Evolutionary conservation across 2,329 filamentous ascomycete genomes (phyloP).

Genomic region (Macrophomina tecta): DNA sequence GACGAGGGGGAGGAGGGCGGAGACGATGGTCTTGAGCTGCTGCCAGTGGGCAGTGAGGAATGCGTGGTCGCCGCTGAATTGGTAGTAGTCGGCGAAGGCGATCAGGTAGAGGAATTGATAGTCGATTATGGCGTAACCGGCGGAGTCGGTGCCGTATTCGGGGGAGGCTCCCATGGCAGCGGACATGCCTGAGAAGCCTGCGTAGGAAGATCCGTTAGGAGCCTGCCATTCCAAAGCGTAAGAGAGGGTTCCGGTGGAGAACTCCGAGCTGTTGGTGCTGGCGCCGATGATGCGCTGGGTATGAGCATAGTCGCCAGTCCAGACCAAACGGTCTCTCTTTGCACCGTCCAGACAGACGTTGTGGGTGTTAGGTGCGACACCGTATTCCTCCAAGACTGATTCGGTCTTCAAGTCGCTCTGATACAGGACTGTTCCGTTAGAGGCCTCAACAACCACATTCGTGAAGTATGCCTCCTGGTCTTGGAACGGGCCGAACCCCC

Average conservation of each 20-base stretch:
- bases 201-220: conserved; percentile 8
- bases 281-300: conserved; percentile 46
- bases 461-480: conserved; percentile 47
- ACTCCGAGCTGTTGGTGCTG: conserved; percentile 46
- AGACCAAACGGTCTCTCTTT: conserved; percentile 51
- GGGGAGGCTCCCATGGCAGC: conserved; percentile 28
- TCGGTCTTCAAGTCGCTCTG: conserved; percentile 37
- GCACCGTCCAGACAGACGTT: conserved; percentile 51
- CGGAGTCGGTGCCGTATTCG: conserved; percentile 20
- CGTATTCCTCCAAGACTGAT: conserved; percentile 46
- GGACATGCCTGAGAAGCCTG: conserved; percentile 31
- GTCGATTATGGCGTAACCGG: conserved; percentile 33
- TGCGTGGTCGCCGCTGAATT: conserved; percentile 32
- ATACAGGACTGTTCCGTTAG: conserved; percentile 43
- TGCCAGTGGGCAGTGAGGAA: conserved; percentile 35
- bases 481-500: conserved; percentile 51
- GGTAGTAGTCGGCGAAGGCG: conserved; percentile 38
- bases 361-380: conserved; percentile 40
- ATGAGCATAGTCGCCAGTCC: conserved; percentile 53
- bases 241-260: conserved; percentile 43
- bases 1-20: conserved; percentile 36
- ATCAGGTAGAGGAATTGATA: conserved; percentile 42
- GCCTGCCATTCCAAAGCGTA: conserved; percentile 39
- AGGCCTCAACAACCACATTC: conserved; percentile 41
- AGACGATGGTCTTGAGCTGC: conserved; percentile 35